phyloP scores from a whole-genome alignment of 129 eudicot genomes.

The Helichrysum umbraculigerum region DNA sequence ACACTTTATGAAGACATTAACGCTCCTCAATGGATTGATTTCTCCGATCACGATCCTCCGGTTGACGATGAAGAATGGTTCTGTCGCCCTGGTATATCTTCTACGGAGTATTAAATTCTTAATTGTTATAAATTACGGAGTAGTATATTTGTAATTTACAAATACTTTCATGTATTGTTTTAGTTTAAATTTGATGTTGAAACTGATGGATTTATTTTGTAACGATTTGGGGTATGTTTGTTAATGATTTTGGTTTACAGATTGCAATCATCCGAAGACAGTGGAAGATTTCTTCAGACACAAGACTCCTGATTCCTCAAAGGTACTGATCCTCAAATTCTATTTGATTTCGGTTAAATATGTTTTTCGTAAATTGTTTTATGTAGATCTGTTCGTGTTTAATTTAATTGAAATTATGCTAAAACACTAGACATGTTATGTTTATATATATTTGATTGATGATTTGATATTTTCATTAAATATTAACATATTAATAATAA shows the following conservation, averaged over 20 bases:
- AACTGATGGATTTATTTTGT: neutral
- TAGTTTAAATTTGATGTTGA: neutral
- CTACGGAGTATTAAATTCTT: too few relatives aligned
- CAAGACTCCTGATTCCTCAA: slow-evolving; percentile 40
- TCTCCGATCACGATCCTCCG: slow-evolving; percentile 37
- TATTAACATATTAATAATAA: too few relatives aligned
- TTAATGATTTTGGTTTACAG: slow-evolving; percentile 31
- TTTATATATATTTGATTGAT: neutral
- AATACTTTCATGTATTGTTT: neutral
- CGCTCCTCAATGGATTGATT: slow-evolving; percentile 88
- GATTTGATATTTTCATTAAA: too few relatives aligned
- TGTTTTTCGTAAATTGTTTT: neutral
- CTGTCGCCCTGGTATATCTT: slow-evolving; percentile 36
- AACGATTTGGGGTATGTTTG: neutral
- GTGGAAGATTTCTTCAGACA: slow-evolving; percentile 69
- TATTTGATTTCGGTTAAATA: slow-evolving; percentile 17
- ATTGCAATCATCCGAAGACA: slow-evolving; percentile 89
- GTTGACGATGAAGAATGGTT: slow-evolving; percentile 81
- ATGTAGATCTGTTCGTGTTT: slow-evolving; percentile 11
- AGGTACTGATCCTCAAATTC: slow-evolving; percentile 42
- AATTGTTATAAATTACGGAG: too few relatives aligned
- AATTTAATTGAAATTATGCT: slow-evolving; percentile 13
- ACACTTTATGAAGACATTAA: slow-evolving; percentile 61
- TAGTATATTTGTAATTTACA: neutral
- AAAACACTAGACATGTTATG: slow-evolving; percentile 3